Conservation (phyloP, 768 basidiomycete genomes). For the Mycena amicta region DNA sequence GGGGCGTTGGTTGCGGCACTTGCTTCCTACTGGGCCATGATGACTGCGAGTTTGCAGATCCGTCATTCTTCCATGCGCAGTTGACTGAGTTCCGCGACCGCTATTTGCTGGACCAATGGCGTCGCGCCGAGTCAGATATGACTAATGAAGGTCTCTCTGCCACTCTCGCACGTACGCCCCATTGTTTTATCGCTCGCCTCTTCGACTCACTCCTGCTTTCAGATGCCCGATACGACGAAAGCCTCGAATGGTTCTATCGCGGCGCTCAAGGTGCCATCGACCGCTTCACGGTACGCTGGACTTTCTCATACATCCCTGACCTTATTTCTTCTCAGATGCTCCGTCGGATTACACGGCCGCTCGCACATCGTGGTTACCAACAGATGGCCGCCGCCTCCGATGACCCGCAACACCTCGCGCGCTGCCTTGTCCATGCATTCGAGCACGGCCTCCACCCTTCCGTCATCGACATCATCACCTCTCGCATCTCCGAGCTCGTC, state of each 20-base stretch:
- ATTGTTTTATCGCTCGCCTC: neutral
- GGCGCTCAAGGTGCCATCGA: neutral
- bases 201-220: neutral
- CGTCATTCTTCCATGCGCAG: neutral
- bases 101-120: neutral
- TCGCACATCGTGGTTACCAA: neutral
- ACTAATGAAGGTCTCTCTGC: neutral
- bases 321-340: neutral
- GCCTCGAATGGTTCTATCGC: neutral
- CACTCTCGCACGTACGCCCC: neutral
- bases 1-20: neutral
- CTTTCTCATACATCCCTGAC: neutral
- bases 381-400: neutral
- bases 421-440: neutral
- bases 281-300: neutral
- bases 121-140: neutral
- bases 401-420: neutral
- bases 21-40: neutral
- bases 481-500: neutral
- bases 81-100: neutral
- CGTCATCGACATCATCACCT: neutral
- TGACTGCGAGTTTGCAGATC: neutral
- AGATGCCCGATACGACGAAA: neutral
- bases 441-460: neutral
- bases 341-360: neutral